Conservation (phyloP, 1,284 basidiomycete species). For the Apiotrichum sp. region DNA sequence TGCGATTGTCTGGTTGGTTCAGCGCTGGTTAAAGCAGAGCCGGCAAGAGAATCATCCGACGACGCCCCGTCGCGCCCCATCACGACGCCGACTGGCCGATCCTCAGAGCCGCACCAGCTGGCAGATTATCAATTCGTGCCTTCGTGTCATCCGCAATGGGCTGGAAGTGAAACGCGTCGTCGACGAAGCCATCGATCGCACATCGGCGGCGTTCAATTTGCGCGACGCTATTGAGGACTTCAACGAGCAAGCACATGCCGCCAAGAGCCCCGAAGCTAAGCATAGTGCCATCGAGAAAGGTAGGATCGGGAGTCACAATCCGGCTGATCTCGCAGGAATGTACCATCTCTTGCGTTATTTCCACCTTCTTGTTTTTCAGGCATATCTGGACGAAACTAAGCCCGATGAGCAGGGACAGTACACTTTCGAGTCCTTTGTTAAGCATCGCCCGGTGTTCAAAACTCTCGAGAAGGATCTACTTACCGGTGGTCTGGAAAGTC, state of each 20-base stretch:
- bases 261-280: conserved; percentile 64
- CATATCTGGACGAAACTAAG: conserved; percentile 79
- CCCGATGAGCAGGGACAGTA: conserved; percentile 73
- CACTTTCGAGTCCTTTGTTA: conserved; percentile 72
- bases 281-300: conserved; percentile 64
- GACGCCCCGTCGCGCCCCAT: conserved; percentile 9
- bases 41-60: conserved; percentile 8
- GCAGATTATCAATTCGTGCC: conserved; percentile 66
- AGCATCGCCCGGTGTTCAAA: conserved; percentile 81
- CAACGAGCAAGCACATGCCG: conserved; percentile 60
- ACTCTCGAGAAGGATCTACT: conserved; percentile 90
- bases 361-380: conserved; percentile 86
- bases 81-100: conserved; percentile 16
- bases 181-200: conserved; percentile 86
- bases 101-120: conserved; percentile 35
- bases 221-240: conserved; percentile 83
- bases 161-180: conserved; percentile 77
- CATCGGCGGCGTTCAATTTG: conserved; percentile 72
- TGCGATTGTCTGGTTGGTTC: conserved; percentile 78
- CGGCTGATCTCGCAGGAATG: conserved; percentile 53
- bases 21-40: conserved; percentile 66
- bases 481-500: conserved; percentile 67
- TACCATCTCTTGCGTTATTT: conserved; percentile 82
- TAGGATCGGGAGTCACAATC: conserved; percentile 25
- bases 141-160: conserved; percentile 88